Percentiles rank a stretch among this genome's conserved stretches.
These are phyloP conservation scores for Dacryopinax primogenitus DNA, from an alignment of 768 basidiomycete genomes.

Conservation along the genomic window DNA sequence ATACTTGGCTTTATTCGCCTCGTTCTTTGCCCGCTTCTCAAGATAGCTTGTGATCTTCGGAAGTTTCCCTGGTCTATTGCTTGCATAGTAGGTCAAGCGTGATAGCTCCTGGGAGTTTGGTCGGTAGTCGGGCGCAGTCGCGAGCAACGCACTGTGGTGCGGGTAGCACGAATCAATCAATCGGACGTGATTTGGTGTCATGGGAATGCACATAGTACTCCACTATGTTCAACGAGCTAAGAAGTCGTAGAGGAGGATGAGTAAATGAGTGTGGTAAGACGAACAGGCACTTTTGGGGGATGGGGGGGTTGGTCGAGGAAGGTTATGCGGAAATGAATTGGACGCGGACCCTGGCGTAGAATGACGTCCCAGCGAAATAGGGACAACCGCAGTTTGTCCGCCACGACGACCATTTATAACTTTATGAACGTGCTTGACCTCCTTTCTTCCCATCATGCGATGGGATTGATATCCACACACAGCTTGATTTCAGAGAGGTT, in stretches of 20 bases:
- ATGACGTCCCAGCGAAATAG: not conserved
- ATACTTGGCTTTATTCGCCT: slow-evolving; percentile 53
- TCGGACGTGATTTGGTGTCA: slow-evolving; percentile 72
- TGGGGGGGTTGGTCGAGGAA: not conserved
- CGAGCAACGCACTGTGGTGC: slow-evolving; percentile 54
- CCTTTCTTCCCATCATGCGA: too few species aligned
- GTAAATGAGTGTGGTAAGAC: not conserved
- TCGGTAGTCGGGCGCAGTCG: slow-evolving; percentile 61
- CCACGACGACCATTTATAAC: not conserved
- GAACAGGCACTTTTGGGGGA: not conserved
- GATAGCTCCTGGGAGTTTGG: slow-evolving; percentile 80
- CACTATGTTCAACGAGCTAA: not conserved
- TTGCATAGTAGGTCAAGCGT: slow-evolving; percentile 64
- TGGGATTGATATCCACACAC: too few species aligned
- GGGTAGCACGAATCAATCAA: slow-evolving; percentile 82
- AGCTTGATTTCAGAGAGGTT: too few species aligned
- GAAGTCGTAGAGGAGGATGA: not conserved
- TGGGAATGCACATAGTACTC: slow-evolving; percentile 8
- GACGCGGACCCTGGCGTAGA: not conserved
- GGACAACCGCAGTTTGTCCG: not conserved
- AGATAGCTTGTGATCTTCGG: slow-evolving; percentile 24
- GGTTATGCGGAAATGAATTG: not conserved
- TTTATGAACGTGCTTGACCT: not conserved
- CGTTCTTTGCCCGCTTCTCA: slow-evolving; percentile 55
- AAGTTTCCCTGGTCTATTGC: slow-evolving; percentile 69